Evolutionary conservation across 257 asterid species (phyloP), one percentile per base, ranked within the genome.

Genomic region (Handroanthus guayacan): DNA sequence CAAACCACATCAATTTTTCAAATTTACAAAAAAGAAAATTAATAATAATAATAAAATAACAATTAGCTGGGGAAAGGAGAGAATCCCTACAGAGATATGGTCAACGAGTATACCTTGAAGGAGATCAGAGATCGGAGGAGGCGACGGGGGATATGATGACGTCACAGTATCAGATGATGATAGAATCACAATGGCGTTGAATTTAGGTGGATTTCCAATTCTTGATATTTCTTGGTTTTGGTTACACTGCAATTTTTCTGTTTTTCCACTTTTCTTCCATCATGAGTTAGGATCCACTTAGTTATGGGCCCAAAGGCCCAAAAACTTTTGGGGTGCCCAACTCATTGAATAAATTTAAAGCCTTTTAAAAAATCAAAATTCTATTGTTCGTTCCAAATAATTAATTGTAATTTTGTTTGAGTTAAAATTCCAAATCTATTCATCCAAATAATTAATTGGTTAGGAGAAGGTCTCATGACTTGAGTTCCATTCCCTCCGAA

Each of bases 91-190:
- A 67, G 52, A 38, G 0, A 12, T 11, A 6, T 2, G 38, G 51
- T 17, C 54, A 54, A 65, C 31, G 65, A 71, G 76, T 75, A n/a
- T 72, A 61, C 76, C 77, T 47, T 36, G 45, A 77, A 61, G 2
- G 86, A 44, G 80, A 79, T 70, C 75, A 52, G 76, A 58, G 60
- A 72, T 67, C 79, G 81, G 79, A 66, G 64, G 34, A 65, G 76
- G 76, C 43, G 57, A 13, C 6, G 66, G 70, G 55, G 78, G 57
- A 67, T 43, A 36, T 50, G 67, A 71, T 71, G 71, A 70, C 74
- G 75, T 77, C 74, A 43, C 67, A 61, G 38, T 16, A 20, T 10
- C 41, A 0, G 82, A 67, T 67, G 31, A 69, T 60, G 78, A 69
- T 41, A 45, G 57, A 41, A 20, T 60, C 25, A 25, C 65, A 43